Conservation (phyloP, 331 rosid species). For the Rosa hybrid region DNA sequence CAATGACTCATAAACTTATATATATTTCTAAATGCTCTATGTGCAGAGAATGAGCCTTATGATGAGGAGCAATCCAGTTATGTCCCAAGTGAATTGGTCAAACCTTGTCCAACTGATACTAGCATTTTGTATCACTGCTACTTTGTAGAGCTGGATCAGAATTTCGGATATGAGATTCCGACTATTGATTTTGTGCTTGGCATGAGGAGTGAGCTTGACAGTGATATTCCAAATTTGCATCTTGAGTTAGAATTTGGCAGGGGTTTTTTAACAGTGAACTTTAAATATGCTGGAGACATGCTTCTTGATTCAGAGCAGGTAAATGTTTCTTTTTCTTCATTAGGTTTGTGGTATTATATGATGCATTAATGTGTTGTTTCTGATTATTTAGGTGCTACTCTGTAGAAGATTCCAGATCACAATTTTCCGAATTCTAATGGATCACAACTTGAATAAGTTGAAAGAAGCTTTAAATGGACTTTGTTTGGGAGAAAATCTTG, state of each 20-base stretch:
- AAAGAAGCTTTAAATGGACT: conserved; percentile 22
- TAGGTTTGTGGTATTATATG: conserved; percentile 9
- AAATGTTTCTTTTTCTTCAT: conserved; percentile 14
- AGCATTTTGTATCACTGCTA: conserved; percentile 59
- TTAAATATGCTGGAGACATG: conserved; percentile 50
- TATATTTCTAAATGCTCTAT: conserved; percentile 3
- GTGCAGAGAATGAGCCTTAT: conserved; percentile 51
- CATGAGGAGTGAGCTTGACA: conserved; percentile 49
- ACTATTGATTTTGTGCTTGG: conserved; percentile 59
- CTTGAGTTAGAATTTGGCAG: conserved; percentile 49
- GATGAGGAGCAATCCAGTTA: conserved; percentile 61
- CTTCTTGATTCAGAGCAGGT: conserved; percentile 56
- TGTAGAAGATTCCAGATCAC: conserved; percentile 69
- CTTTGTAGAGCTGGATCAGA: conserved; percentile 56
- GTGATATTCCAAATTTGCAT: conserved; percentile 43
- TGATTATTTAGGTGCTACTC: conserved; percentile 47
- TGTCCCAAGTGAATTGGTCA: conserved; percentile 65
- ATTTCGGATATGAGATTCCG: conserved; percentile 47
- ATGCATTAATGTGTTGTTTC: conserved; percentile 10
- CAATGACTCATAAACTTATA: background rate
- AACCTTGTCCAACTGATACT: conserved; percentile 25
- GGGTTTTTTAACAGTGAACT: conserved; percentile 54
- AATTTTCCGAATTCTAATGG: conserved; percentile 46
- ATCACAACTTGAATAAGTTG: conserved; percentile 35
- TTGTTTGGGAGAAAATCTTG: conserved; percentile 36